phyloP scores from a whole-genome alignment of 441 rosid species.

The Aleurites moluccanus region DNA sequence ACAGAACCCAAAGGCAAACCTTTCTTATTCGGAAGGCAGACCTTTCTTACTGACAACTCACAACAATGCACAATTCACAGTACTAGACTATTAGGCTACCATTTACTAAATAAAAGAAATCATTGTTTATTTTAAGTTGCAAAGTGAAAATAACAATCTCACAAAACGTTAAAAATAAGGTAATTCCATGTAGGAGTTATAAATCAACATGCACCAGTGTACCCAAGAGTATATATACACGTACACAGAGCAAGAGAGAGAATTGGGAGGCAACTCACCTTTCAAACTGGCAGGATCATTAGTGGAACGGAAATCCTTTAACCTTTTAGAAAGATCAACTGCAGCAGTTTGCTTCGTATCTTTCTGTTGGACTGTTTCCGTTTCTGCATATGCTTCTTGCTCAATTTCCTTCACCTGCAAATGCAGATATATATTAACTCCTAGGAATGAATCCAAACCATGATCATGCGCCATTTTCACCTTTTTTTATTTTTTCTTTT shows the following conservation, averaged over 20 bases:
- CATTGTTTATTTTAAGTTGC: neutral
- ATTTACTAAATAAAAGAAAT: neutral
- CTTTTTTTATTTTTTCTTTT: neutral
- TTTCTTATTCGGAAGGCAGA: too few species aligned
- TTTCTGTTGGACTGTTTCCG: conserved; percentile 47
- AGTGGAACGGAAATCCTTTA: conserved; percentile 54
- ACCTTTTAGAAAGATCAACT: conserved; percentile 78
- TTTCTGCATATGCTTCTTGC: conserved; percentile 58
- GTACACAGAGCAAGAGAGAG: neutral
- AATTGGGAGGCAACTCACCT: conserved; percentile 40
- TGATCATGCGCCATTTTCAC: neutral
- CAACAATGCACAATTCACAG: too few species aligned
- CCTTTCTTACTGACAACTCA: too few species aligned
- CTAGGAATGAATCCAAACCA: neutral
- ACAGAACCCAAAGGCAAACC: neutral
- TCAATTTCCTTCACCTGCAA: conserved; percentile 81
- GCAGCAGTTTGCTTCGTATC: conserved; percentile 69
- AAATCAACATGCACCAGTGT: neutral
- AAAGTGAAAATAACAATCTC: neutral
- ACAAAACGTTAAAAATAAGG: neutral
- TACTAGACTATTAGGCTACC: neutral
- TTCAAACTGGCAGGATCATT: conserved; percentile 70
- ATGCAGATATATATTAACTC: neutral
- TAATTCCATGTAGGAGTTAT: neutral
- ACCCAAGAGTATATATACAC: neutral